These are phyloP conservation scores for Apophysomyces trapeziformis DNA, from an alignment of 371 early-diverging fungal species.

Conservation along the genomic window DNA sequence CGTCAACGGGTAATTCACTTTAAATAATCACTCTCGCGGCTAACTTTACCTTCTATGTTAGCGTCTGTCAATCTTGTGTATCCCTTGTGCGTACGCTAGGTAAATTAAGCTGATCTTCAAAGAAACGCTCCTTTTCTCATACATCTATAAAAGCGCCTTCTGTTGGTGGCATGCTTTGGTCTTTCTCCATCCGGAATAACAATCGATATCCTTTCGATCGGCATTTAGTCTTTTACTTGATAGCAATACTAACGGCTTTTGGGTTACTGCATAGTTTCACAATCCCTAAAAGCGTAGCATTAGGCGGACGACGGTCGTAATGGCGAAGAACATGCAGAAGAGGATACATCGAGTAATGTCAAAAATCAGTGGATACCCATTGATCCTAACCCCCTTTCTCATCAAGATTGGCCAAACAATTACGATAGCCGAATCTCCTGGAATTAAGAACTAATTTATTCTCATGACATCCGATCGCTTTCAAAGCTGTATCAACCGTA, in stretches of 20 bases:
- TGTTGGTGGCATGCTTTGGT: slow-evolving; percentile 62
- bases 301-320: neutral
- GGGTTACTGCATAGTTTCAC: slow-evolving; percentile 37
- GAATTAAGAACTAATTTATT: no score
- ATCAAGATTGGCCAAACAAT: no score
- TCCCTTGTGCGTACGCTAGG: slow-evolving; percentile 66
- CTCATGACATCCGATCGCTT: no score
- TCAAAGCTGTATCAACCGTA: no score
- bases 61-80: slow-evolving; percentile 59
- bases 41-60: neutral
- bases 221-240: slow-evolving; percentile 57
- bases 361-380: no score
- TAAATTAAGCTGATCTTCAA: neutral
- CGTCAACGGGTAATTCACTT: slow-evolving; percentile 56
- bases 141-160: slow-evolving; percentile 42
- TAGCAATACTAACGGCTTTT: slow-evolving; percentile 32
- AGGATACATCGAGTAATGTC: no score
- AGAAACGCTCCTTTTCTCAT: neutral
- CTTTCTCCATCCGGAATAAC: slow-evolving; percentile 57
- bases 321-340: neutral
- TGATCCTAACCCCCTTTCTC: no score
- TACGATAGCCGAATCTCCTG: no score
- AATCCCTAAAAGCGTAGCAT: slow-evolving; percentile 25
- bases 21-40: neutral
- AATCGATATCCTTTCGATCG: slow-evolving; percentile 60